These are phyloP conservation scores for Tulasnella calospora DNA, from an alignment of 768 basidiomycete species.

Conservation along the genomic window DNA sequence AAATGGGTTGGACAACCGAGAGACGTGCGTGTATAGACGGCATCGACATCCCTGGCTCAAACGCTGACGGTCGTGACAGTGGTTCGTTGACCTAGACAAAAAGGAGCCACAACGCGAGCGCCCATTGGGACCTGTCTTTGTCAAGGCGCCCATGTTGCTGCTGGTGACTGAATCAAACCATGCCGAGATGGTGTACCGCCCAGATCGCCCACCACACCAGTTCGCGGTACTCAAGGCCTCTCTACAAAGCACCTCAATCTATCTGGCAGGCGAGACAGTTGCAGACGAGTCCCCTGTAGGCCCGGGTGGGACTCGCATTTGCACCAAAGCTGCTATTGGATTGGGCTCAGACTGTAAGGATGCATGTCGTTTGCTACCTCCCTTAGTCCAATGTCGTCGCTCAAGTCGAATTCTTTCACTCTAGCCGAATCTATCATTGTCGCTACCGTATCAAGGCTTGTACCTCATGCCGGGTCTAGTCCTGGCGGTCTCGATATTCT, in stretches of 20 bases:
- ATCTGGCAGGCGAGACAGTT: background rate
- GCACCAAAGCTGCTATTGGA: constrained; percentile 17
- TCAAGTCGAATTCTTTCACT: background rate
- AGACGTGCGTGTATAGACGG: background rate
- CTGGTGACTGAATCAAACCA: constrained; percentile 19
- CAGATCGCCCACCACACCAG: background rate
- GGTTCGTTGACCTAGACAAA: background rate
- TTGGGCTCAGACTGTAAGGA: constrained; percentile 11
- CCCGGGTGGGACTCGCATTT: background rate
- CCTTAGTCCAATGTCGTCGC: background rate
- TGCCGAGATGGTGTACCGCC: constrained; percentile 6
- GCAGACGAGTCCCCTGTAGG: background rate
- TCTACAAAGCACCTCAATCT: background rate
- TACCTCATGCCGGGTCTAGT: background rate
- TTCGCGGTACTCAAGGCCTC: background rate
- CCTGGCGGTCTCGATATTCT: background rate
- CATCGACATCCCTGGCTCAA: background rate
- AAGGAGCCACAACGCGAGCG: background rate
- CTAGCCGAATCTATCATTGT: constrained; percentile 7
- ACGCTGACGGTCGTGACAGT: background rate
- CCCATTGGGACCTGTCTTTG: background rate
- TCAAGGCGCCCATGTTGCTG: constrained; percentile 6
- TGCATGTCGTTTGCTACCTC: too few species aligned
- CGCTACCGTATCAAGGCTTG: background rate
- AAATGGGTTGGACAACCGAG: constrained; percentile 13